Base-by-base conservation (phyloP, 176 grass and related monocot species). In the Pontederia crassipes region DNA sequence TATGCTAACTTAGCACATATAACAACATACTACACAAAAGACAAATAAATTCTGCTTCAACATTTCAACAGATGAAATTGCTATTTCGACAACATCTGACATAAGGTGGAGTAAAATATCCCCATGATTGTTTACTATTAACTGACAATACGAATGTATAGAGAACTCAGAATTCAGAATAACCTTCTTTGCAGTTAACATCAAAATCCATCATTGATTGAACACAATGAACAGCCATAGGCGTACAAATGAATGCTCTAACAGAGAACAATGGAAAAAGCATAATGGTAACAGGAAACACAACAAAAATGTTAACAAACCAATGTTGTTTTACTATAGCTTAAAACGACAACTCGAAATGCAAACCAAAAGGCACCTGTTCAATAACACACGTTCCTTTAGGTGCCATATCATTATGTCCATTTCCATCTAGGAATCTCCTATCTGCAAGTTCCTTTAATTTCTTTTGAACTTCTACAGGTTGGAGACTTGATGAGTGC, bases 401-500 rank as follows among this genome's bases (percentile, higher is more conserved):
- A 61, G 68, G 82, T 76, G 70, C 67, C 48, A 82, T 58, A 67
- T 97, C 84, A 57, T 70, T 80, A 58, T 83, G 84, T 32, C 66
- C 67, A 61, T 73, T 80, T 74, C 48, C 66, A 54, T 85, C 70
- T 45, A 80, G 48, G 72, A 91, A 97, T 75, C 84, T 83, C 74
- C 51, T 82, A 68, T 97, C 87, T 62, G 92, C 89, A 65, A 88
- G 64, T 35, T 83, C 84, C 67, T 91, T 91, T 46, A 97, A 79
- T 55, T 66, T 85, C 65, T 91, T 91, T 64, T 97, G 92, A 80
- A 97, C 81, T 76, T 97, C 87, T 58, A 82, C 75, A 56, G 78
- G 51, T 70, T 91, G 92, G 48, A 97, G 75, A 52, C 60, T 88
- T 46, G 92, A 91, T 13, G 79, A 88, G 56, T 97, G 92, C 1